A percentile compares a stretch with the other conserved stretches of the same genome.
phyloP scores from a whole-genome alignment of 2,329 filamentous ascomycete genomes.

The Trichoderma brevicompactum region DNA sequence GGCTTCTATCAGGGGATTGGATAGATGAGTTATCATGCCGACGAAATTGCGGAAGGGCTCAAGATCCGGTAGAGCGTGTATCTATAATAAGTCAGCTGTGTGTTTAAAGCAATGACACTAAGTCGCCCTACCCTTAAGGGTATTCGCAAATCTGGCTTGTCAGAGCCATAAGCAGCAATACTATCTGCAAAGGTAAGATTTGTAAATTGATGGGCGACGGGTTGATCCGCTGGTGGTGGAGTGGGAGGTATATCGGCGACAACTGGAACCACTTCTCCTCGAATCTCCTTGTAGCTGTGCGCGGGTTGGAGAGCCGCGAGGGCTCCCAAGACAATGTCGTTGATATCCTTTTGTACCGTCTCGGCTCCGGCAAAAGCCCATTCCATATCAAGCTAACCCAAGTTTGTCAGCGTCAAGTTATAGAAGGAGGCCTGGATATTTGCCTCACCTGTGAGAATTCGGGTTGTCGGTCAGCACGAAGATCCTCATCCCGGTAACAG shows the following conservation, averaged over 20 bases:
- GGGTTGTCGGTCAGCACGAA: slow-evolving; percentile 88
- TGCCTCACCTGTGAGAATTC: slow-evolving; percentile 83
- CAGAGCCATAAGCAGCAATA: slow-evolving; percentile 81
- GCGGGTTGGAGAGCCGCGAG: slow-evolving; percentile 38
- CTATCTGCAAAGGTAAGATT: slow-evolving; percentile 49
- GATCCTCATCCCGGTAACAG: slow-evolving; percentile 94
- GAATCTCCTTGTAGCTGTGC: slow-evolving; percentile 67
- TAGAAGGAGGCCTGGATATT: not conserved
- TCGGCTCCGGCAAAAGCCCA: slow-evolving; percentile 77
- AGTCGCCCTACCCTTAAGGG: slow-evolving; percentile 59
- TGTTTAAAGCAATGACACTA: not conserved
- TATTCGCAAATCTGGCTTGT: slow-evolving; percentile 89
- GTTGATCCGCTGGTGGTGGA: slow-evolving; percentile 30
- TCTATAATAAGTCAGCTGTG: slow-evolving; percentile 50
- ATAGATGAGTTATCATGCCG: slow-evolving; percentile 72
- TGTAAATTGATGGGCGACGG: slow-evolving; percentile 41
- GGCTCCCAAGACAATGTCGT: slow-evolving; percentile 42
- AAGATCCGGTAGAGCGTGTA: slow-evolving; percentile 65
- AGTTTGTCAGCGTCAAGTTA: slow-evolving; percentile 13
- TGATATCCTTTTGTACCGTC: slow-evolving; percentile 43
- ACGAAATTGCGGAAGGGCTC: slow-evolving; percentile 64
- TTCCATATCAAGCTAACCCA: slow-evolving; percentile 78
- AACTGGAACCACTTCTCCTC: slow-evolving; percentile 43
- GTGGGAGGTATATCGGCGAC: slow-evolving; percentile 36
- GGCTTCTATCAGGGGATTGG: slow-evolving; percentile 73